A percentile compares a stretch with the other conserved stretches of the same genome.
These are phyloP conservation scores for Trichocomaceae sp. DNA, from an alignment of 2,329 filamentous ascomycete genomes.

Conservation along the genomic window DNA sequence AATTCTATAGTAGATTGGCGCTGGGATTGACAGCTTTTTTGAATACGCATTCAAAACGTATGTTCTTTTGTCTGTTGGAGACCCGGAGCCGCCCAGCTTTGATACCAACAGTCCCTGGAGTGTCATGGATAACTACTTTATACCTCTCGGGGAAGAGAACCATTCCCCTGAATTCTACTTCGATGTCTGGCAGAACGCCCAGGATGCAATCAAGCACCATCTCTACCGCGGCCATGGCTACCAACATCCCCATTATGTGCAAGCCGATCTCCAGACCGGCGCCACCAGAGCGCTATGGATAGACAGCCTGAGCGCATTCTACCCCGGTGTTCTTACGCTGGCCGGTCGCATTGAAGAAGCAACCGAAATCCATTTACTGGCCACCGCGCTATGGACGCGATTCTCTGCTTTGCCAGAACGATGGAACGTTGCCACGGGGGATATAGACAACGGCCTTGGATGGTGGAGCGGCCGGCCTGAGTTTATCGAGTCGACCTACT, in stretches of 20 bases:
- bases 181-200: slow-evolving; percentile 74
- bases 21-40: slow-evolving; percentile 96
- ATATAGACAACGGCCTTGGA: slow-evolving; percentile 75
- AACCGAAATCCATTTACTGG: slow-evolving; percentile 79
- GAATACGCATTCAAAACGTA: slow-evolving; percentile 96
- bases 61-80: slow-evolving; percentile 75
- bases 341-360: slow-evolving; percentile 89
- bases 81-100: slow-evolving; percentile 31
- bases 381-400: slow-evolving; percentile 88
- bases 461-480: slow-evolving; percentile 97
- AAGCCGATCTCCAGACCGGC: slow-evolving; percentile 80
- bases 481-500: slow-evolving; percentile 94
- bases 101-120: slow-evolving; percentile 37
- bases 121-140: slow-evolving; percentile 58
- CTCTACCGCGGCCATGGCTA: slow-evolving; percentile 69
- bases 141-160: slow-evolving; percentile 56
- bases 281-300: slow-evolving; percentile 90
- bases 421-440: slow-evolving; percentile 79
- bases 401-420: slow-evolving; percentile 91
- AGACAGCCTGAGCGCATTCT: slow-evolving; percentile 92
- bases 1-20: slow-evolving; percentile 58
- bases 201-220: slow-evolving; percentile 81
- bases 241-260: slow-evolving; percentile 87
- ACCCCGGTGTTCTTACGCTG: slow-evolving; percentile 77
- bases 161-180: slow-evolving; percentile 74